Conservation (phyloP, 768 basidiomycete species). For the Leccinellum albellum region DNA sequence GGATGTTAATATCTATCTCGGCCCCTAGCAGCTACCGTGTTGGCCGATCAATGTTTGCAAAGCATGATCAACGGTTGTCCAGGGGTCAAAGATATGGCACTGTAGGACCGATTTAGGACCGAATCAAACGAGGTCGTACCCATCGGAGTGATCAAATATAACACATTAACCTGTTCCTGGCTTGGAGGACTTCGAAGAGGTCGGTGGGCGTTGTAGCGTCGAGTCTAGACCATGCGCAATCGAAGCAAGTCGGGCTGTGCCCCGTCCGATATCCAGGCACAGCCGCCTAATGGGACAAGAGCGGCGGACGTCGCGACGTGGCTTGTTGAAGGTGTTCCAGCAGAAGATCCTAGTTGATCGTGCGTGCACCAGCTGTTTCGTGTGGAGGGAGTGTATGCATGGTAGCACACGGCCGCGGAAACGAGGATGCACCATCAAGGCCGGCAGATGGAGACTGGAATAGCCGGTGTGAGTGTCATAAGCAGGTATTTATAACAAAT, state of each 20-base stretch:
- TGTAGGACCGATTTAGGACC: background rate
- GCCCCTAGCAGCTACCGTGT: conserved; percentile 7
- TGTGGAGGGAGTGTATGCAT: background rate
- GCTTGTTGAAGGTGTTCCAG: background rate
- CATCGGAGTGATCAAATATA: background rate
- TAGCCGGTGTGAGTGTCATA: background rate
- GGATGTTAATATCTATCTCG: background rate
- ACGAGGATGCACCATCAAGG: background rate
- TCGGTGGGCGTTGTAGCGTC: background rate
- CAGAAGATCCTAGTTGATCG: background rate
- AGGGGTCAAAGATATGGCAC: background rate
- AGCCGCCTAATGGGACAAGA: background rate
- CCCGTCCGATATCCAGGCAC: background rate
- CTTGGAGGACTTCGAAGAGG: background rate
- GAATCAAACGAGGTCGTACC: background rate
- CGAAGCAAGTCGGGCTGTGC: background rate
- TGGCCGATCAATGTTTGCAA: background rate
- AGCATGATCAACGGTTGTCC: background rate
- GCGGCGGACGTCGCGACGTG: background rate
- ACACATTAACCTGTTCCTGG: background rate
- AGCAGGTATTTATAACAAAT: background rate
- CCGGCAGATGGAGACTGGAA: background rate
- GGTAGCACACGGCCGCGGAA: background rate
- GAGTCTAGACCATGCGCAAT: background rate
- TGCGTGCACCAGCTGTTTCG: background rate